Evolutionary conservation across 1,284 basidiomycete species (phyloP).

Genomic region (Meripilus lineatus): DNA sequence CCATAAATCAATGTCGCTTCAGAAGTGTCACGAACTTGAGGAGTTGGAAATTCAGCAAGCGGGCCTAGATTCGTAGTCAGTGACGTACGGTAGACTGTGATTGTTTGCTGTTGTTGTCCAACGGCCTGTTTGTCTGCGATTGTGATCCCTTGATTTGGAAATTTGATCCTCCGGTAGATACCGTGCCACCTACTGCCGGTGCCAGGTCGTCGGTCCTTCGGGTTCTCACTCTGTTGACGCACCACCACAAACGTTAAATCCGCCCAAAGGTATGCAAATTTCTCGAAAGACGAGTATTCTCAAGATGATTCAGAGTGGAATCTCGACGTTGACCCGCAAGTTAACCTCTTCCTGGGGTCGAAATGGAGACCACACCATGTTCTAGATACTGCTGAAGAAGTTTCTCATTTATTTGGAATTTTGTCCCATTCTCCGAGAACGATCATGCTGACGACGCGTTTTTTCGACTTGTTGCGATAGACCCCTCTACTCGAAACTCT

Average conservation of each 20-base stretch:
- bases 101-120: conserved; percentile 8
- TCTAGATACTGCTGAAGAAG: conserved; percentile 86
- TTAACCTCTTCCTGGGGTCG: conserved; percentile 46
- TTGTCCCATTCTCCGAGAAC: too few species aligned
- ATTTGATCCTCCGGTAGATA: too few species aligned
- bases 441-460: not conserved
- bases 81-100: not conserved
- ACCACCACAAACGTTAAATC: too few species aligned
- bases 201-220: not conserved
- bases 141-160: too few species aligned
- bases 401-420: conserved; percentile 13
- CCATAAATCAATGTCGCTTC: too few species aligned
- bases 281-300: too few species aligned
- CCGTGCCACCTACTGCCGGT: not conserved
- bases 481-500: conserved; percentile 1
- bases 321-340: conserved; percentile 58
- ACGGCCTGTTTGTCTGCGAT: conserved; percentile 1
- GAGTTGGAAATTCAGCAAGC: too few species aligned
- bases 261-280: too few species aligned
- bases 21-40: too few species aligned
- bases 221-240: not conserved
- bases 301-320: conserved; percentile 87
- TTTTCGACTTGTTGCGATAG: not conserved
- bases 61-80: too few species aligned
- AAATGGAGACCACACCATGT: conserved; percentile 68